Base-by-base conservation (phyloP, 768 basidiomycete genomes). In the Tylopilus plumbeoviolaceoides region DNA sequence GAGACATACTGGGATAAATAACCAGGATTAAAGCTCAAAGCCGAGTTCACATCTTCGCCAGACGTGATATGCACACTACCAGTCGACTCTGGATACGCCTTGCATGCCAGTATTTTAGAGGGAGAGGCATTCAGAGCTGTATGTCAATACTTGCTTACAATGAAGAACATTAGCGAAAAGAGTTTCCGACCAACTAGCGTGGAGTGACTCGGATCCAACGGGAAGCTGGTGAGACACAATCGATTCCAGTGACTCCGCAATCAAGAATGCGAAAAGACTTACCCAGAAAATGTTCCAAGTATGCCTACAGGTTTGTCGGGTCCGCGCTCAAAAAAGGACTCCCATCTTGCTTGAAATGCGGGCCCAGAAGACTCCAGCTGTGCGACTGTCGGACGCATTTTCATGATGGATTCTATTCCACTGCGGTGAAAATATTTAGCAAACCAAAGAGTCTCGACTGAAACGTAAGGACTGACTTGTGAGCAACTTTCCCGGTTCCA, bases 51-150 rank as follows among this genome's bases (percentile, higher is more conserved):
- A 50, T 81, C 71, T 1, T 70, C 48, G 1, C 71, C 73, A 2
- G 74, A 70, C 2, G 53, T 69, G 49, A 83, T 78, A 59, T 83
- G 81, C 3, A 79, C 72, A 44, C 69, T 69, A 4, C 83, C 82
- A 1, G 48, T 44, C 1, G 78, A 77, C 12, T 65, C 67, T 10
- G 82, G 81, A 59, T 83, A 81, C 48, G 62, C 6, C 70, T 71
- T 9, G 5, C 38, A 38, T 28, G 11, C 14, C 17, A 41, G 39
- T 35, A 23, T 42, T 8, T 61, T 23, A 53, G 46, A 23, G n/a
- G n/a, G 35, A 38, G 7, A 36, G 1, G 10, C 3, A 36, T 23
- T 7, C 8, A 18, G 15, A 36, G 9, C 1, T 7, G 14, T 15
- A 5, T 36, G 35, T 23, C 17, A 15, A 15, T 44, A 5, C 25